Percentiles rank a stretch among this genome's conserved stretches.
Conservation (phyloP, 176 grass and related monocot genomes). For the Cenchrus fungigraminus region DNA sequence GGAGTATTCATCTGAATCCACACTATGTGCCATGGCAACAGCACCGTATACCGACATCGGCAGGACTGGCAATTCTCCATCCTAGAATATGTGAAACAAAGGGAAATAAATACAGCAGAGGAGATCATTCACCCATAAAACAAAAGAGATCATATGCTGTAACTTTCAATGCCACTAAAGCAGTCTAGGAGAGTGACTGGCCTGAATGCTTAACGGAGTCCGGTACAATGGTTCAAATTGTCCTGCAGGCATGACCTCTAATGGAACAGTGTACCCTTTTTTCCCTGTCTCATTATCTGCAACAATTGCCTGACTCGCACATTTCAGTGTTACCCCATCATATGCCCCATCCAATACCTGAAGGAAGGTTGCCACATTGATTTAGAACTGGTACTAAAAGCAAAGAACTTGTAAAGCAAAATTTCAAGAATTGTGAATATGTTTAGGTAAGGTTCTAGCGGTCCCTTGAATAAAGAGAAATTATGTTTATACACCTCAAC, state of each 20-base stretch:
- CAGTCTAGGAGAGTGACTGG: conserved; percentile 23
- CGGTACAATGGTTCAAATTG: conserved; percentile 97
- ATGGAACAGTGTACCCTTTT: conserved; percentile 68
- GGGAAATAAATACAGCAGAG: not conserved
- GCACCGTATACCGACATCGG: conserved; percentile 94
- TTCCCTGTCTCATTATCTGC: conserved; percentile 70
- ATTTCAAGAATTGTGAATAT: not conserved
- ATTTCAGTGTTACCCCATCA: conserved; percentile 80
- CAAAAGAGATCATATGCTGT: not conserved
- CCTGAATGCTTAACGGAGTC: conserved; percentile 87
- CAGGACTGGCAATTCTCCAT: conserved; percentile 92
- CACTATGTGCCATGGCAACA: conserved; percentile 89
- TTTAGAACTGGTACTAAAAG: conserved; percentile 5
- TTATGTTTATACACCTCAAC: not conserved
- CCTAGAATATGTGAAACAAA: conserved; percentile 53
- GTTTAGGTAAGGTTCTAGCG: too few species aligned
- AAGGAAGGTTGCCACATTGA: conserved; percentile 30
- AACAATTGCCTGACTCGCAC: conserved; percentile 79
- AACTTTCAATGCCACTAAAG: not conserved
- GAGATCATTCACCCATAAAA: not conserved
- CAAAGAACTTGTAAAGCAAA: conserved; percentile 1
- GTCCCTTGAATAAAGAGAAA: not conserved
- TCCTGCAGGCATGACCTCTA: conserved; percentile 90
- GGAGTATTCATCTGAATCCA: conserved; percentile 86
- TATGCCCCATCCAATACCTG: conserved; percentile 88